Percentiles rank a stretch among this genome's conserved stretches.
Conservation (phyloP, 768 basidiomycete species). For the Crassisporium funariophilum region DNA sequence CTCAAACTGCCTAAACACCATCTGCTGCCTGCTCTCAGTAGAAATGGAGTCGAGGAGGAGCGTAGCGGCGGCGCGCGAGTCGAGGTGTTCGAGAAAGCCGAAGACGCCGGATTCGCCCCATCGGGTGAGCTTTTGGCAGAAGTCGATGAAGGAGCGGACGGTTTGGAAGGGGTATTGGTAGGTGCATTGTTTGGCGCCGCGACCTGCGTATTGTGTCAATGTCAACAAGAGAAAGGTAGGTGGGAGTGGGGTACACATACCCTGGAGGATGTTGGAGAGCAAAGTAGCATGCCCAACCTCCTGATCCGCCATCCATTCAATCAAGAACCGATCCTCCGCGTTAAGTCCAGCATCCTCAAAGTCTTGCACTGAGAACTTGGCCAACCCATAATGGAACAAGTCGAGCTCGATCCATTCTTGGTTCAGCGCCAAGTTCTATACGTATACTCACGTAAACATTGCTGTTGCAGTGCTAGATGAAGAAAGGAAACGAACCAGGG, state of each 20-base stretch:
- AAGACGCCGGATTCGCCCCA: conserved; percentile 62
- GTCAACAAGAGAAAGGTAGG: conserved; percentile 10
- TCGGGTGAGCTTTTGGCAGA: conserved; percentile 57
- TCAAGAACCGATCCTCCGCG: conserved; percentile 54
- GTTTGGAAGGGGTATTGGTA: conserved; percentile 58
- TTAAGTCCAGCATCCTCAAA: conserved; percentile 57
- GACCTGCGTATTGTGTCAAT: conserved; percentile 19
- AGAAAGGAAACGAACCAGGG: conserved; percentile 18
- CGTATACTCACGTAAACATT: not conserved
- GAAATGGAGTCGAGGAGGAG: conserved; percentile 59
- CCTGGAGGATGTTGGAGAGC: conserved; percentile 51
- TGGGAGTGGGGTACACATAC: conserved; percentile 20
- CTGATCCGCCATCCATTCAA: conserved; percentile 65
- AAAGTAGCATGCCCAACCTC: conserved; percentile 63
- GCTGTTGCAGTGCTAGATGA: not conserved
- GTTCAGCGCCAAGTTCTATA: conserved; percentile 55
- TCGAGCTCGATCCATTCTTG: conserved; percentile 68
- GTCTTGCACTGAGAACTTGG: conserved; percentile 53
- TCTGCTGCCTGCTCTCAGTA: conserved; percentile 66
- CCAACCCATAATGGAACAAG: conserved; percentile 58
- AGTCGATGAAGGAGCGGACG: conserved; percentile 61
- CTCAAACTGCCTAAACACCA: conserved; percentile 64
- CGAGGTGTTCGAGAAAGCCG: conserved; percentile 66
- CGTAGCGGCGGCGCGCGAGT: conserved; percentile 54
- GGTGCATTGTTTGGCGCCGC: conserved; percentile 54